Evolutionary conservation across 768 basidiomycete species (phyloP), one percentile per base, ranked within the genome.

Genomic region (Kwoniella dejecticola): DNA sequence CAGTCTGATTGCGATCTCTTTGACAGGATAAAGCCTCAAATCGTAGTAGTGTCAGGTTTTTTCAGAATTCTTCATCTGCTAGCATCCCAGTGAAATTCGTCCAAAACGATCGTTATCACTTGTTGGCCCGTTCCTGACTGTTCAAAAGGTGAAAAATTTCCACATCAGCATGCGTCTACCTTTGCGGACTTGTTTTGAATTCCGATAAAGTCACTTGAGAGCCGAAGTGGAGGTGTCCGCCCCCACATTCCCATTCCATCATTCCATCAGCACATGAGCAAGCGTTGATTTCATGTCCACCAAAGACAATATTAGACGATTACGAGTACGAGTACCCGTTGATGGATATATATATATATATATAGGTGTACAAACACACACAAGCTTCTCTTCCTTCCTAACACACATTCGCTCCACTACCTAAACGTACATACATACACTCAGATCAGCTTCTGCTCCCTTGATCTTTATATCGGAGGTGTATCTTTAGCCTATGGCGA

Each of bases 151-250:
- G 26, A 19, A 48, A 47, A 44, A 54, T 54, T n/a, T 54, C 56
- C 56, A 57, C 56, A 46, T 57, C 56, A 57, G 30, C 29, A 26
- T 41, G 21, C 13, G n/a, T n/a, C n/a, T n/a, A n/a, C n/a, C n/a
- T n/a, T n/a, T n/a, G n/a, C n/a, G n/a, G n/a, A n/a, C n/a, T n/a
- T n/a, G n/a, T n/a, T n/a, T 4, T 21, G 48, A 50, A 31, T 17
- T 29, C 48, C 48, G 48, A 31, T 19, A 10, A 15, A 13, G 27
- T 5, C 26, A 3, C 13, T 15, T 12, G 5, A n/a, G 36, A 8
- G 19, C 19, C 41, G 7, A 26, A 13, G 27, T 33, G 48, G 48
- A 50, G 15, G 24, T 50, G 29, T 31, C 48, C 48, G 48, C 48
- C 48, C 48, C 48, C 48, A 24, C 48, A 50, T 50, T 33, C n/a